Percentiles rank a stretch among this genome's conserved stretches.
These are phyloP conservation scores for Eutrema salsugineum DNA, from an alignment of 441 rosid genomes.

Conservation along the genomic window DNA sequence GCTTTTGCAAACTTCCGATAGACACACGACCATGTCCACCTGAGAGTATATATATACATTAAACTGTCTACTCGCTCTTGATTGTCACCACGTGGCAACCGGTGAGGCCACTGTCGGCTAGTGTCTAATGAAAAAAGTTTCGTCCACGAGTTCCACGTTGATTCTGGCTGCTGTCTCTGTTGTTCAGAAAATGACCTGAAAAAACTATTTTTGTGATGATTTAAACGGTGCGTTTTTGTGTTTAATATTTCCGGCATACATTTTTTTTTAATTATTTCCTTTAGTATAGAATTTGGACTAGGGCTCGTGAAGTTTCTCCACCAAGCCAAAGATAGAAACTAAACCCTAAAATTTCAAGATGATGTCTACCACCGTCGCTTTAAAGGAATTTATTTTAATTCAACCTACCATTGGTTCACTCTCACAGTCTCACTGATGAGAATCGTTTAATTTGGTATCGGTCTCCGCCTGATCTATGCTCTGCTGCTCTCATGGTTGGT, in stretches of 20 bases:
- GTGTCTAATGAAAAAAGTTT: not conserved
- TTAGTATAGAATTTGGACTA: no score
- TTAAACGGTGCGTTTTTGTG: not conserved
- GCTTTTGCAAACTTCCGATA: constrained; percentile 7
- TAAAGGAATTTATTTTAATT: no score
- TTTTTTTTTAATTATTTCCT: no score
- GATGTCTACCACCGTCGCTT: no score
- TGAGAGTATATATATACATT: constrained; percentile 2
- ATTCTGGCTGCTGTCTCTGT: constrained; percentile 6
- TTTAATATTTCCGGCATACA: no score
- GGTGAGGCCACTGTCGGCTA: constrained; percentile 11
- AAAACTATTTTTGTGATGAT: not conserved
- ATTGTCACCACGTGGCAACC: not conserved
- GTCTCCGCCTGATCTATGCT: not conserved
- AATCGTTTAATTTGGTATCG: constrained; percentile 1
- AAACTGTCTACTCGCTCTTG: not conserved
- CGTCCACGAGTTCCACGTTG: constrained; percentile 17
- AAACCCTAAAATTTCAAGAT: no score
- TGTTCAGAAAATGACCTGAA: not conserved
- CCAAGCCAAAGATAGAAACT: no score
- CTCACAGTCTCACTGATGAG: no score
- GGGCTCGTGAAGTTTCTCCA: no score
- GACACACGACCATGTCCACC: constrained; percentile 24
- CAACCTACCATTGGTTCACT: not conserved
- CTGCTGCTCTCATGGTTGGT: not conserved